Percentiles rank a stretch among this genome's conserved stretches.
These are phyloP conservation scores for Nannochloropsis salina DNA, from an alignment of 108 stramenopile genomes.

Conservation along the genomic window DNA sequence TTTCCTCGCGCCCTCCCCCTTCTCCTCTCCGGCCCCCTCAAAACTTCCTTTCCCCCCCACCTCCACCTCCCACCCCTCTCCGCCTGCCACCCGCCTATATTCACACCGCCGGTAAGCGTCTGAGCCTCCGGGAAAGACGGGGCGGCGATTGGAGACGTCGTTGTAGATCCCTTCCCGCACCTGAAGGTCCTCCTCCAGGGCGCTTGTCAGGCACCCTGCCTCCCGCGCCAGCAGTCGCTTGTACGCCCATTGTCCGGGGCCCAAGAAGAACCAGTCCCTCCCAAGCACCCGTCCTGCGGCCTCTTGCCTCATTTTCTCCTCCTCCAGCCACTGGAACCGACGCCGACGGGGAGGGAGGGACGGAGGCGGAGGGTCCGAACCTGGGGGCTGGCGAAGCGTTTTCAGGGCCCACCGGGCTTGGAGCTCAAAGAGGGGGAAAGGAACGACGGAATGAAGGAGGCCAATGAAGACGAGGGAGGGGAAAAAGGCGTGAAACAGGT, in stretches of 20 bases:
- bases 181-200: background rate
- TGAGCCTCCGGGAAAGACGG: background rate
- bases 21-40: background rate
- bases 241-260: slow-evolving; percentile 9
- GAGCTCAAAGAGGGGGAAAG: slow-evolving; percentile 78
- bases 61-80: background rate
- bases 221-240: background rate
- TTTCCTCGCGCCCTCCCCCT: background rate
- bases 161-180: background rate
- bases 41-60: too few relatives aligned
- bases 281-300: background rate
- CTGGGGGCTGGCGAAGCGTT: background rate
- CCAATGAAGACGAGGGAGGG: slow-evolving; percentile 75
- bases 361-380: background rate
- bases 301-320: background rate
- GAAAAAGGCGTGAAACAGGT: slow-evolving; percentile 75
- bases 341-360: background rate
- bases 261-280: slow-evolving; percentile 19
- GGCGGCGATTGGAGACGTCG: background rate
- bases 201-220: background rate
- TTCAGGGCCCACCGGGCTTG: slow-evolving; percentile 52
- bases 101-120: background rate
- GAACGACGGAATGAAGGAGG: slow-evolving; percentile 71
- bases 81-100: background rate
- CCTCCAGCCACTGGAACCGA: background rate